Evolutionary conservation across 495 filamentous ascomycete genomes (phyloP).

Genomic region (Parathielavia appendiculata): DNA sequence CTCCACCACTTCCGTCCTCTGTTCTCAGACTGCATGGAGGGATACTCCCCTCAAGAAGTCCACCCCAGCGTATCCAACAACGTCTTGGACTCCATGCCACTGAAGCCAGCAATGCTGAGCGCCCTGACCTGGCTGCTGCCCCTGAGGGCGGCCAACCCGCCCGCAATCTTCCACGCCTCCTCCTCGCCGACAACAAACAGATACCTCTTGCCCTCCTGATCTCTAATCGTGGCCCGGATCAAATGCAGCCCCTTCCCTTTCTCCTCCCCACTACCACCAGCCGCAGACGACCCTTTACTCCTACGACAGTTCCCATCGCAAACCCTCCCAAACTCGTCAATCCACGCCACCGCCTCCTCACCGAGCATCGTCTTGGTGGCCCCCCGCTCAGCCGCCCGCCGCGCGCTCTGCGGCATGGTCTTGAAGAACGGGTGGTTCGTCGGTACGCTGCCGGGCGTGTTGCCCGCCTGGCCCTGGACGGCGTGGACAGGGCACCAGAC

Average conservation of each 20-base stretch:
- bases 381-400: slow-evolving; percentile 41
- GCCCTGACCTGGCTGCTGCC: slow-evolving; percentile 64
- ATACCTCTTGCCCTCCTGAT: slow-evolving; percentile 76
- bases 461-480: slow-evolving; percentile 35
- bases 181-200: slow-evolving; percentile 76
- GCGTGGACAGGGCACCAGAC: slow-evolving; percentile 69
- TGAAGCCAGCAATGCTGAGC: slow-evolving; percentile 59
- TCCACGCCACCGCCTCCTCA: slow-evolving; percentile 59
- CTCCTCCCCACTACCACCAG: slow-evolving; percentile 44
- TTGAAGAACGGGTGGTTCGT: slow-evolving; percentile 40
- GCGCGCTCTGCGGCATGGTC: slow-evolving; percentile 31
- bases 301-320: slow-evolving; percentile 58
- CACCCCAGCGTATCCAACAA: slow-evolving; percentile 61
- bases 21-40: not conserved
- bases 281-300: slow-evolving; percentile 28
- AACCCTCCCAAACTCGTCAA: slow-evolving; percentile 52
- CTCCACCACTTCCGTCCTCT: not conserved
- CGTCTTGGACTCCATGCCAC: slow-evolving; percentile 53
- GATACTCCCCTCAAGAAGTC: slow-evolving; percentile 16
- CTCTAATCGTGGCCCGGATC: slow-evolving; percentile 73
- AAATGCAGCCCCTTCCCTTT: slow-evolving; percentile 60
- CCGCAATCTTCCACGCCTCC: slow-evolving; percentile 89
- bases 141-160: slow-evolving; percentile 69
- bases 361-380: slow-evolving; percentile 46
- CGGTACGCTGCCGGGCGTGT: slow-evolving; percentile 27